Conservation (phyloP, 129 eudicot genomes). For the Artemisia tridentata region DNA sequence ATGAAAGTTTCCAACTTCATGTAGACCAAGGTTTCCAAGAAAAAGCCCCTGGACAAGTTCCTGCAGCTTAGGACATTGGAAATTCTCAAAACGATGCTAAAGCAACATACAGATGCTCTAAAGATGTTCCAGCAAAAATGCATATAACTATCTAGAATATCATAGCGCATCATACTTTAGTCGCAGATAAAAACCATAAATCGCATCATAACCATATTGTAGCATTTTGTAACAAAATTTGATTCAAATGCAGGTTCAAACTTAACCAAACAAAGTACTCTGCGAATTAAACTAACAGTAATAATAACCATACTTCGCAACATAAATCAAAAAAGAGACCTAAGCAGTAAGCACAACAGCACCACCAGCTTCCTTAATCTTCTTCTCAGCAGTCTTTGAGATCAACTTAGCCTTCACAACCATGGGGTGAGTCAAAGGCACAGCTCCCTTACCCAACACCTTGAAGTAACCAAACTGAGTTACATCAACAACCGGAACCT, state of each 20-base stretch:
- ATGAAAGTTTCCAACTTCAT: too few relatives aligned
- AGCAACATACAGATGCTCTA: too few relatives aligned
- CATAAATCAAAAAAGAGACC: slow-evolving; percentile 31
- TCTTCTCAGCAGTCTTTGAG: slow-evolving; percentile 76
- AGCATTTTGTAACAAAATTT: slow-evolving; percentile 21
- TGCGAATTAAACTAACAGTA: slow-evolving; percentile 20
- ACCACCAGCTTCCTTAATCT: slow-evolving; percentile 88
- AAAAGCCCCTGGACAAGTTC: too few relatives aligned
- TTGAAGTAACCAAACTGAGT: slow-evolving; percentile 77
- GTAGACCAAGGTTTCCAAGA: too few relatives aligned
- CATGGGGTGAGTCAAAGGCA: slow-evolving; percentile 50
- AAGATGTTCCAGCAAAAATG: too few relatives aligned
- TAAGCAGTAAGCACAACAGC: slow-evolving; percentile 81
- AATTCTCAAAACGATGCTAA: too few relatives aligned
- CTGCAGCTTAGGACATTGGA: too few relatives aligned
- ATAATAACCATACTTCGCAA: neutral
- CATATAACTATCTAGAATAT: too few relatives aligned
- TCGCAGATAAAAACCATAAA: neutral
- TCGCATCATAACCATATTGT: neutral
- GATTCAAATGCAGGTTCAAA: slow-evolving; percentile 23
- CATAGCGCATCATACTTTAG: neutral
- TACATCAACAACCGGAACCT: slow-evolving; percentile 68
- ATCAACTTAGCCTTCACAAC: slow-evolving; percentile 78
- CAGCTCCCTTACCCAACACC: slow-evolving; percentile 69
- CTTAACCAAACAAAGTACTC: slow-evolving; percentile 24